Evolutionary conservation across 306 rosid genomes (phyloP), one percentile per base, ranked within the genome.

Genomic region (Begonia masoniana): DNA sequence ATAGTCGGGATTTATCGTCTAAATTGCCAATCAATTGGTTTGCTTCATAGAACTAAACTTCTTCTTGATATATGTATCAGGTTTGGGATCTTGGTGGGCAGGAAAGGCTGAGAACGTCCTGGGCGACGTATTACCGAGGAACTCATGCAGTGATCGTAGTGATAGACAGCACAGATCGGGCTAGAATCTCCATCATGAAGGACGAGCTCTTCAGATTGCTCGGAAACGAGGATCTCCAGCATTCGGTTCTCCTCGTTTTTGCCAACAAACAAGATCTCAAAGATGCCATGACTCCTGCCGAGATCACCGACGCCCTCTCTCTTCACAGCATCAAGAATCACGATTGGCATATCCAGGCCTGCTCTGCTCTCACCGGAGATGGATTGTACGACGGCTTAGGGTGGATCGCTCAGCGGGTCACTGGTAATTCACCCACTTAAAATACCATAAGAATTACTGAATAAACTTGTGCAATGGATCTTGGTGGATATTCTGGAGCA

Each of bases 81-180:
- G 99, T 92, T 3, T 92, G 99, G 96, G 96, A 92, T 83, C 95
- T 92, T 11, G 99, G 99, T 0, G 96, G 96, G 48, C 99, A 92
- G 76, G 99, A 92, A 45, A 86, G 95, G 64, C 86, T 86, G 19
- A 78, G 99, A 62, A 86, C 96, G 50, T 92, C 99, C 26, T 86
- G 99, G 99, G 96, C 99, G 36, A 92, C 99, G 52, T 92, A 86
- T 63, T 92, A 92, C 65, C 79, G 96, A 10, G 96, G 99, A 72
- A 86, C 99, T 13, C 76, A 92, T 65, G 96, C 96, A 50, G 78
- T 92, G 47, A 87, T 92, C 51, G 95, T 43, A 0, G 99, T 92
- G 52, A 86, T 92, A 56, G 99, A 92, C 77, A 86, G 99, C 71
- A 92, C 85, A 13, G 99, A 92, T 66, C 81, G 99, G 74, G 87